phyloP scores from a whole-genome alignment of 768 basidiomycete species.

The Amanita muscaria region DNA sequence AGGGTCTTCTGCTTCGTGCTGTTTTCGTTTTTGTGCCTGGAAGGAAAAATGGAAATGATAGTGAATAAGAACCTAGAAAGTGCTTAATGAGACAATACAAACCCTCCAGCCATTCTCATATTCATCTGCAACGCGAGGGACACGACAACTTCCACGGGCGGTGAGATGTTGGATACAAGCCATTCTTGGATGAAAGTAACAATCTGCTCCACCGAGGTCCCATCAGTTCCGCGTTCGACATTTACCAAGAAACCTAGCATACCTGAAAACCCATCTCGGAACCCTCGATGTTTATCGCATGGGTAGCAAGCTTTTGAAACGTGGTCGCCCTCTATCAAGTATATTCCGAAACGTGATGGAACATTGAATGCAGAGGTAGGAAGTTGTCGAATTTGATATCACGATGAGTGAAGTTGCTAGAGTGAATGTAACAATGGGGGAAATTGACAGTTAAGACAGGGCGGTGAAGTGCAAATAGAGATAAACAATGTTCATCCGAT shows the following conservation, averaged over 20 bases:
- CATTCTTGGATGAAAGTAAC: conserved; percentile 64
- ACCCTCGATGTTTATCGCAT: conserved; percentile 58
- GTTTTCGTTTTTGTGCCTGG: conserved; percentile 49
- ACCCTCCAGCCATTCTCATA: conserved; percentile 57
- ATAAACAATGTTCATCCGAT: too few species aligned
- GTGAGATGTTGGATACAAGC: conserved; percentile 49
- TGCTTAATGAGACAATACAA: conserved; percentile 11
- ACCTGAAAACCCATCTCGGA: conserved; percentile 78
- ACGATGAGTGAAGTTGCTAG: too few species aligned
- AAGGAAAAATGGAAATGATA: neutral
- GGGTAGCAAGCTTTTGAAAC: conserved; percentile 46
- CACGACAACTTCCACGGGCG: conserved; percentile 49
- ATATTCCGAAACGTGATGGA: too few species aligned
- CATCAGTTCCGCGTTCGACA: neutral
- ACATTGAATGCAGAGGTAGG: too few species aligned
- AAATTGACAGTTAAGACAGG: too few species aligned
- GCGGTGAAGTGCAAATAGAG: too few species aligned
- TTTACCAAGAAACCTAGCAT: conserved; percentile 11
- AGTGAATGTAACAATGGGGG: too few species aligned
- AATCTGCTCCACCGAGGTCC: conserved; percentile 33
- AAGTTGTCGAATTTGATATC: too few species aligned
- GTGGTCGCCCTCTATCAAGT: too few species aligned
- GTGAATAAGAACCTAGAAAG: neutral
- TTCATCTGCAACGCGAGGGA: conserved; percentile 78
- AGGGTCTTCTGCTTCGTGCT: conserved; percentile 49